Evolutionary conservation across 2,329 filamentous ascomycete genomes (phyloP), one percentile per base, ranked within the genome.

Genomic region (Waltergamsia citrina): DNA sequence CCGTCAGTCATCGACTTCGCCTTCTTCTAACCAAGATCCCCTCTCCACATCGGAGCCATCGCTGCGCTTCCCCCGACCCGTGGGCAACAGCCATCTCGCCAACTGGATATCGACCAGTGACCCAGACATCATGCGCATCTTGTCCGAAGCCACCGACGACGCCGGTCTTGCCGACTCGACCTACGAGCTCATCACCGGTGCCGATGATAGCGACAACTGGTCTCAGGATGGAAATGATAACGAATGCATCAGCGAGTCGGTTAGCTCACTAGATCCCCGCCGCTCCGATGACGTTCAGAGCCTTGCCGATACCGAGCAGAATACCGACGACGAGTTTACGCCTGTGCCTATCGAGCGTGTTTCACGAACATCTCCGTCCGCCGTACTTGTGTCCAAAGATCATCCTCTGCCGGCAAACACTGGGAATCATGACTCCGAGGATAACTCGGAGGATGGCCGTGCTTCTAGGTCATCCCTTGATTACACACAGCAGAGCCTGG

Each of bases 41-140:
- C 16, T 29, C 10, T 32, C 33, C n/a, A 6, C n/a, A 24, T 67
- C 69, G 28, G 60, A 67, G 34, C 68, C 69, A 5, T 62, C 60
- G 19, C 61, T 78, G 29, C 67, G 70, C 37, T 77, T 77, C 36
- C 73, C 73, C 36, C 62, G 58, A 28, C 72, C 73, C 1, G 62
- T 67, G 46, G 73, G 69, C 34, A 75, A 66, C 42, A 61, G 62
- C 36, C 59, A 63, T 32, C 67, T 78, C 26, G 71, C 71, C 45
- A 68, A 70, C 60, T 77, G 71, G 71, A 60, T 78, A 32, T 73
- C 69, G 6, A 66, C 63, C 34, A 75, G 71, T 46, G 64, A 70
- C 20, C 69, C 69, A 34, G 65, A 71, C 54, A 72, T 75, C 41
- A 73, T 74, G 67, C 62, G 63, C 42, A 53, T 62, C 16, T 56